Conservation (phyloP, 345 rosid genomes). For the Murraya paniculata region DNA sequence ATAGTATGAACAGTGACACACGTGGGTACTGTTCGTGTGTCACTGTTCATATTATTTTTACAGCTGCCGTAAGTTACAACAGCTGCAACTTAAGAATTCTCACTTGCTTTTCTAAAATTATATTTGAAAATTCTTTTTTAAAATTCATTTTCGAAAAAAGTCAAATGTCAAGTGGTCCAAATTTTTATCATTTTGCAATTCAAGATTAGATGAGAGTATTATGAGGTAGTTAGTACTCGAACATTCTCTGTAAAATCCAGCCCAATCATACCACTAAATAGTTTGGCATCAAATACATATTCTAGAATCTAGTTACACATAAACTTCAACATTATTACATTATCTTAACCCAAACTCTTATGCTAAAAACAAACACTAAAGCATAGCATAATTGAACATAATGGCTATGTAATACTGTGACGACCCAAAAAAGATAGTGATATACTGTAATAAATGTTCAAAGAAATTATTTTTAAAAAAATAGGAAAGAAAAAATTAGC, state of each 20-base stretch:
- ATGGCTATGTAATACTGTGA: background rate
- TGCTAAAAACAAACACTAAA: background rate
- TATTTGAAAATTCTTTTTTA: too few species aligned
- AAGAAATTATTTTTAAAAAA: background rate
- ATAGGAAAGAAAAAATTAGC: background rate
- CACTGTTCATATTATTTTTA: too few species aligned
- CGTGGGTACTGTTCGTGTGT: too few species aligned
- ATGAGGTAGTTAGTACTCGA: slow-evolving; percentile 7
- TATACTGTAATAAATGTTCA: too few species aligned
- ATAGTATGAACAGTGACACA: too few species aligned
- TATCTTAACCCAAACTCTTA: background rate
- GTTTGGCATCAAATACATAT: background rate
- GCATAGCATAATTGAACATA: too few species aligned
- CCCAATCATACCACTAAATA: background rate
- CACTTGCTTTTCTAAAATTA: too few species aligned
- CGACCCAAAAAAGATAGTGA: background rate
- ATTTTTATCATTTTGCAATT: background rate
- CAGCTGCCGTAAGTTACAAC: too few species aligned
- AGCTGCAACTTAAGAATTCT: too few species aligned
- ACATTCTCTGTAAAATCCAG: slow-evolving; percentile 7
- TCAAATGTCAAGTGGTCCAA: slow-evolving; percentile 18
- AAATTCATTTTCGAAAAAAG: background rate
- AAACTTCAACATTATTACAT: background rate
- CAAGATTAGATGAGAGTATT: background rate
- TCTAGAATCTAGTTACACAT: background rate